Percentiles rank a stretch among this genome's conserved stretches.
These are phyloP conservation scores for Buxus sempervirens DNA, from an alignment of 164 flowering plant species.

Conservation along the genomic window DNA sequence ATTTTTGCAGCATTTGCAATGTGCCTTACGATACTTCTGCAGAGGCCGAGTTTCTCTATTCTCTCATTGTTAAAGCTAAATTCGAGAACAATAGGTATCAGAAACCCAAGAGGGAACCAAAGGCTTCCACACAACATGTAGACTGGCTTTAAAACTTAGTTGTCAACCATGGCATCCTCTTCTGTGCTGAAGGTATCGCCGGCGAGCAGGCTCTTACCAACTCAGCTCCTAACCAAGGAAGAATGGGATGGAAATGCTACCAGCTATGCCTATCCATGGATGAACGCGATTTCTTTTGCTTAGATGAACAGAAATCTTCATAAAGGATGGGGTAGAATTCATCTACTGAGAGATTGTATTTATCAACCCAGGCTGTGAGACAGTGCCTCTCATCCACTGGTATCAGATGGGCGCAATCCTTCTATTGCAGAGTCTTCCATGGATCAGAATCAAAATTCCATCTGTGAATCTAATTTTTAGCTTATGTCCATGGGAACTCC, in stretches of 20 bases:
- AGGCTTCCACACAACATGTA: constrained; percentile 52
- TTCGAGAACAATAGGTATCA: constrained; percentile 80
- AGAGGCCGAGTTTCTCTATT: constrained; percentile 72
- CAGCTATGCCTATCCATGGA: neutral
- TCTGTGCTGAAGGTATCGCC: neutral
- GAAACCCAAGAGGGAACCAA: constrained; percentile 68
- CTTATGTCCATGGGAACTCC: no score
- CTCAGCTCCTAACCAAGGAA: neutral
- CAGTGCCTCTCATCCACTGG: no score
- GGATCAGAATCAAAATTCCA: no score
- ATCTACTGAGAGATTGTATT: no score
- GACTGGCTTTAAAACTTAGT: constrained; percentile 50
- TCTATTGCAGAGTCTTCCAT: no score
- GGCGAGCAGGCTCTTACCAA: no score
- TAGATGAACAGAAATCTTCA: no score
- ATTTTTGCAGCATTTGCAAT: constrained; percentile 46
- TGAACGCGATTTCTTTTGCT: neutral
- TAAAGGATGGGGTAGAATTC: no score
- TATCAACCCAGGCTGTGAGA: no score
- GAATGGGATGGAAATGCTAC: neutral
- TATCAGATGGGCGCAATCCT: no score
- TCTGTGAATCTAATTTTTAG: no score
- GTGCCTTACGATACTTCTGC: constrained; percentile 54
- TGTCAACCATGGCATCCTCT: neutral
- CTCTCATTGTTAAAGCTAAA: constrained; percentile 72